Evolutionary conservation across 2,329 filamentous ascomycete genomes (phyloP), one percentile per base, ranked within the genome.

Genomic region (Ambrosiella xylebori): DNA sequence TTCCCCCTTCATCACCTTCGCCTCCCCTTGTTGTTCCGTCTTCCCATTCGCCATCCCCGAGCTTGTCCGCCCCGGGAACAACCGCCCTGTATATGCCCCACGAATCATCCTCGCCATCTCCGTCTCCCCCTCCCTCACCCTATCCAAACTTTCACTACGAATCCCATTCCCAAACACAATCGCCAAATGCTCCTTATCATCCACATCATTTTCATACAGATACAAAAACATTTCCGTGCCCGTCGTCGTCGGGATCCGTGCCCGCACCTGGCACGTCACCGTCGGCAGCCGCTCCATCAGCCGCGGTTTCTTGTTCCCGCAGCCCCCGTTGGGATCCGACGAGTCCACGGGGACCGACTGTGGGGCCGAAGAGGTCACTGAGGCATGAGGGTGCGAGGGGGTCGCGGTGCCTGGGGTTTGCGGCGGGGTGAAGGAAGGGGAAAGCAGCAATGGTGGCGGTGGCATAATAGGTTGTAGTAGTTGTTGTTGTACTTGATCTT

Each of bases 141-240:
- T 81, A 68, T 93, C 86, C 7, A 94, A 74, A 57, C 78, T 81
- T 70, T 77, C 69, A 73, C 82, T 81, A 68, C 93, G 79, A 63
- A 97, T 96, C 53, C 83, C 76, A 60, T 84, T 83, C 1, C 93
- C 93, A 69, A 98, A 98, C 0, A 98, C 93, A 66, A 98, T 97
- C 15, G 93, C 93, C 56, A 98, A 73, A 68, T 98, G 93, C 67
- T 98, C 93, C 71, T 98, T 98, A 63, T 84, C 87, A 69, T 98
- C 93, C 6, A 88, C 81, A 65, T 86, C 86, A 71, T 98, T 98
- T 62, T 84, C 84, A 72, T 98, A 98, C 0, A 97, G 75, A 67
- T 98, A 91, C 56, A 98, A 72, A 70, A 94, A 98, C 89, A 98
- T 97, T 70, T 98, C 90, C 9, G 89, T 86, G 2, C 91, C 91